Percentiles rank a stretch among this genome's conserved stretches.
Evolutionary conservation across 495 filamentous ascomycete genomes (phyloP).

Genomic region (Xylaria palmicola): DNA sequence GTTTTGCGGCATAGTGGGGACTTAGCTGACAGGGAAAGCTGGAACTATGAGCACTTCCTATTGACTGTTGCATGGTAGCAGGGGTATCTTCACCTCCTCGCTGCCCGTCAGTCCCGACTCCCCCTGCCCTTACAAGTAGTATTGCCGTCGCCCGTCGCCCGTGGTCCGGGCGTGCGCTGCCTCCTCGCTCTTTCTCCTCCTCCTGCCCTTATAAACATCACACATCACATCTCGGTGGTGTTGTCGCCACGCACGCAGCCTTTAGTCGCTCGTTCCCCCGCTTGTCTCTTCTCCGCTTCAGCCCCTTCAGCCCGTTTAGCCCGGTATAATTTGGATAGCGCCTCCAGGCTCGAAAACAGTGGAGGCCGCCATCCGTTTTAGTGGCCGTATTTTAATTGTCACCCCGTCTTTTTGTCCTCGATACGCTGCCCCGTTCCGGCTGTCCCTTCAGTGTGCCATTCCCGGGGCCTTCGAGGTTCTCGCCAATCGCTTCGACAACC

Average conservation of each 20-base stretch:
- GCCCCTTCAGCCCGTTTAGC: not conserved
- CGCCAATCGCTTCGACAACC: slow-evolving; percentile 8
- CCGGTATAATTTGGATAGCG: not conserved
- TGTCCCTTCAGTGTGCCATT: not conserved
- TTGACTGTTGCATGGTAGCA: not conserved
- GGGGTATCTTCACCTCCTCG: not conserved
- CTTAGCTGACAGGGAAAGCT: not conserved
- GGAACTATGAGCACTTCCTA: no score
- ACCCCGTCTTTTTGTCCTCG: not conserved
- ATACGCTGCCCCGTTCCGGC: not conserved
- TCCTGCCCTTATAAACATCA: not conserved
- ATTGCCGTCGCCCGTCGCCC: no score
- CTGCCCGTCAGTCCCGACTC: no score
- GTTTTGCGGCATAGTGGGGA: not conserved
- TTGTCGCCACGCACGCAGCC: no score
- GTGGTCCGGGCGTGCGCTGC: no score
- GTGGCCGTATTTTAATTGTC: not conserved
- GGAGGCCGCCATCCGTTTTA: not conserved
- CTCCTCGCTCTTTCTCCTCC: not conserved
- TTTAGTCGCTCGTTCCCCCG: not conserved
- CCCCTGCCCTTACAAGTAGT: no score
- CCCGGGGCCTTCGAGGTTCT: not conserved
- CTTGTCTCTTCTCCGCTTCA: not conserved
- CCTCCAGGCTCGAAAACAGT: not conserved
- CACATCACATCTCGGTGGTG: not conserved